Percentiles rank a stretch among this genome's conserved stretches.
Conservation (phyloP, 495 filamentous ascomycete genomes). For the Parathielavia hyrcaniae region DNA sequence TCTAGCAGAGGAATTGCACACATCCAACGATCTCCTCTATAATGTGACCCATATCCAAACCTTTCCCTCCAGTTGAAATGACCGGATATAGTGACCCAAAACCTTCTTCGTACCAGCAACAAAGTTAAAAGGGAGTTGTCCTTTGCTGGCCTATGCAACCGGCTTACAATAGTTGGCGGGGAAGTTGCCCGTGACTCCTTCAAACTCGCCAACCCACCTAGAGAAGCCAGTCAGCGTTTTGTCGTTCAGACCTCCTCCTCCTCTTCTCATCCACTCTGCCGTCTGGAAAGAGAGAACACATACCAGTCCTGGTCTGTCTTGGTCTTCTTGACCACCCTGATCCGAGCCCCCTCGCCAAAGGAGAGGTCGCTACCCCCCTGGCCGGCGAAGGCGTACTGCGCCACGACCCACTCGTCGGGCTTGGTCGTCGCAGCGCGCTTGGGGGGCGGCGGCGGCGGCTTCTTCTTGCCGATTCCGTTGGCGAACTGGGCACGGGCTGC, state of each 20-base stretch:
- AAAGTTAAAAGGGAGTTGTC: no score
- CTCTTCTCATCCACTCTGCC: no score
- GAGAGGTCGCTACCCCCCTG: constrained; percentile 67
- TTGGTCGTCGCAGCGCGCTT: constrained; percentile 46
- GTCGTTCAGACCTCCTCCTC: no score
- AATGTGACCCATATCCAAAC: no score
- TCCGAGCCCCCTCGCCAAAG: constrained; percentile 79
- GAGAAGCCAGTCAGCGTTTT: not conserved
- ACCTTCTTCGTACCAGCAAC: no score
- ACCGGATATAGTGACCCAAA: no score
- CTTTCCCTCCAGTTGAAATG: no score
- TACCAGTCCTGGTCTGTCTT: constrained; percentile 80
- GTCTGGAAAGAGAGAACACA: not conserved
- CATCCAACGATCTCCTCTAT: no score
- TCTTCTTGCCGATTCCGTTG: constrained; percentile 32
- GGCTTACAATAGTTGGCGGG: constrained; percentile 80
- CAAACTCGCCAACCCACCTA: constrained; percentile 76
- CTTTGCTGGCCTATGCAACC: constrained; percentile 1
- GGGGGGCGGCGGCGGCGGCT: constrained; percentile 58
- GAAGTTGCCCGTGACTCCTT: constrained; percentile 69
- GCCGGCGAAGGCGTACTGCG: constrained; percentile 73
- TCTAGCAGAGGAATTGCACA: no score
- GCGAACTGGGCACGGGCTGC: not conserved
- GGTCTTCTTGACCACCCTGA: constrained; percentile 77
- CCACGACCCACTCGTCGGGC: constrained; percentile 62